Base-by-base conservation (phyloP, 2,329 filamentous ascomycete species). In the Exophiala bonariae region DNA sequence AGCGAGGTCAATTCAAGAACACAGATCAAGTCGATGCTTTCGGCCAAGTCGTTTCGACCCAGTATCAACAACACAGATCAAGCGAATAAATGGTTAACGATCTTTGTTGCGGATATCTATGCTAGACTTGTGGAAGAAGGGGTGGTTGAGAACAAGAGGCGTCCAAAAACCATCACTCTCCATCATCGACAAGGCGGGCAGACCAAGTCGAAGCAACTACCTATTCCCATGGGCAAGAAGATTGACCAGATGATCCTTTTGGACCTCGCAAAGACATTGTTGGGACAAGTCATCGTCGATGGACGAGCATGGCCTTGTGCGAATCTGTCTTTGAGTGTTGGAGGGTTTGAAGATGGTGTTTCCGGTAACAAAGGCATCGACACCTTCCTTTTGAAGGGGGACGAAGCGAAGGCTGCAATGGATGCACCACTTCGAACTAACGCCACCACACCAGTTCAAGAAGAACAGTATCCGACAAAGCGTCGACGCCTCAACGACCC, bases 1-100 rank as follows among this genome's bases (percentile, higher is more conserved):
- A 93, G 86, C 59, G 91, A 96, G 66, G 89, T 99, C 56, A 96
- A 89, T 61, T 81, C 89, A 20, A 79, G 92, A 41, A 96, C 90
- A 1, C 88, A 93, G 61, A 96, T 96, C 72, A 96, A 97, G 66
- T 93, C 87, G 13, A 97, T 99, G 91, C 76, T 97, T 11, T 96
- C 90, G 1, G 91, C 93, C 16, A 99, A 99, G 65, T 95, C 90
- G 0, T 99, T 99, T 62, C 79, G 88, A 19, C 93, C 93, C 0
- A 82, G 79, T 46, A 92, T 97, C 63, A 87, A 83, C 57, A 85
- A 77, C 2, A 72, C 81, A 14, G 89, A 93, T 17, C 88, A 95
- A 64, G 92, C 85, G 1, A 74, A 80, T 18, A 84, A 83, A 50
- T 99, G 93, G 93, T 74, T 99, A 31, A 79, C 85, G 9, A 96